Conservation (phyloP, 2,329 filamentous ascomycete genomes). For the Arthroderma sp. region DNA sequence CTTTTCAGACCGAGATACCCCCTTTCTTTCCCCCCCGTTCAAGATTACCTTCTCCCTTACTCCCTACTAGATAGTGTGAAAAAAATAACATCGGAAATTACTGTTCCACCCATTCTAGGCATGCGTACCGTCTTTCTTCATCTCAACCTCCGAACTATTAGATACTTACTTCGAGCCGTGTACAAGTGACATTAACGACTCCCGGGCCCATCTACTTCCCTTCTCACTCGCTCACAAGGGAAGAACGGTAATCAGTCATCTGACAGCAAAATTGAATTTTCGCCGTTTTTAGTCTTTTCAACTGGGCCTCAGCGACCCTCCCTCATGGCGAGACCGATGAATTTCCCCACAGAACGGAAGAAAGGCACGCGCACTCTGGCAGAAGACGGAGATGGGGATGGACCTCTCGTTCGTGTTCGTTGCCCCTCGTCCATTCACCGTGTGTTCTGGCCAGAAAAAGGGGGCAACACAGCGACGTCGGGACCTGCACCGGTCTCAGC, state of each 20-base stretch:
- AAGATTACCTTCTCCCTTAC: background rate
- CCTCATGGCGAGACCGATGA: background rate
- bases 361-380: background rate
- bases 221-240: background rate
- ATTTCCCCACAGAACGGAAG: background rate
- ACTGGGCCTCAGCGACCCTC: background rate
- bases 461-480: background rate
- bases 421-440: background rate
- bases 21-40: background rate
- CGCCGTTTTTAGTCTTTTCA: background rate
- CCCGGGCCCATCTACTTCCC: background rate
- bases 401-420: background rate
- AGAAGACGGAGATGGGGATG: background rate
- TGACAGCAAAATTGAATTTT: background rate
- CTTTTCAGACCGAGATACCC: slow-evolving; percentile 5
- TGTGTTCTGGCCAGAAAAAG: slow-evolving; percentile 1
- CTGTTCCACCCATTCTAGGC: background rate
- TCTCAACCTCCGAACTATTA: background rate
- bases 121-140: background rate
- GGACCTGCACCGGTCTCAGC: background rate
- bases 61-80: slow-evolving; percentile 4
- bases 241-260: background rate
- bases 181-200: background rate
- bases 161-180: background rate
- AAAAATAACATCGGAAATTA: background rate